Evolutionary conservation across 1,139 yeast species (phyloP), one percentile per base, ranked within the genome.

Genomic region (Kazachstania sp.): DNA sequence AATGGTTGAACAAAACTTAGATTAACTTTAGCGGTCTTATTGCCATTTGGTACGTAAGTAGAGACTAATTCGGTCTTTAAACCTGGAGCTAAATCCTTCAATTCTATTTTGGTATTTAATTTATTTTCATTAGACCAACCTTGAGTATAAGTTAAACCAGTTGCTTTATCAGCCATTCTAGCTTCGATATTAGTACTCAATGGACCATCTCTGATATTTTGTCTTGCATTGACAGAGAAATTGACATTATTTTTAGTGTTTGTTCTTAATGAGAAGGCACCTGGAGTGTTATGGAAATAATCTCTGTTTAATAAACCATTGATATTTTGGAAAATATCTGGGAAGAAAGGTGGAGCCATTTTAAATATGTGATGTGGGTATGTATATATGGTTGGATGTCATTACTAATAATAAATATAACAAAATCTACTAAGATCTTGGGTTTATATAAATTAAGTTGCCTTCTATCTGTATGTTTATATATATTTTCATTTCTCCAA

Each of bases 61-160:
- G 97, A 86, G 68, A 84, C 81, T 67, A 92, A 76, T 72, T 90
- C 97, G 59, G 95, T 85, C 77, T 88, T 90, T 64, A 92, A 79
- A 62, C 97, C 97, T 61, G 95, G 95, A 56, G 96, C 85, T 72
- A 90, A 79, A 71, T 90, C 95, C 55, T 83, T 79, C 66, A 92
- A 78, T 76, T 90, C 97, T 62, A 92, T 78, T 79, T 87, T 90
- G 74, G 97, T 86, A 77, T 81, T 85, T 67, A 92, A 76, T 57
- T 85, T 78, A 71, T 92, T 92, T 70, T 95, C 84, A 61, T 95
- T 86, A 75, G 88, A 83, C 97, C 97, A 90, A 66, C 96, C 95
- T 77, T 92, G 97, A 60, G 96, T 87, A 66, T 92, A 75, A 58
- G 97, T 82, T 67, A 92, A 77, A 56, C 97, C 97, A 56, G 95